Conservation (phyloP, 306 rosid genomes). For the Quercus suber region DNA sequence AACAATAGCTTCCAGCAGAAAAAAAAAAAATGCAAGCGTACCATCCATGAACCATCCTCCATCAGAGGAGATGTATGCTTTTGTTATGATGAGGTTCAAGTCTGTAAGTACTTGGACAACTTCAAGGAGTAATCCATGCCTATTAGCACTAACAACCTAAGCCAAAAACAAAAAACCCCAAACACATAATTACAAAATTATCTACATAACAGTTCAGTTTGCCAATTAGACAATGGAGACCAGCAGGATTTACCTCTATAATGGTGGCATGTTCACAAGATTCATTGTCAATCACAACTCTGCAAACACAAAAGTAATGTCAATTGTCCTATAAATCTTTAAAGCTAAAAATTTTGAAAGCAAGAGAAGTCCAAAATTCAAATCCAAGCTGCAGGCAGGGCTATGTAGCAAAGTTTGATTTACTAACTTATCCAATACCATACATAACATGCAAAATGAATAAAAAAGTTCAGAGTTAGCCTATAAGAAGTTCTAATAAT, state of each 20-base stretch:
- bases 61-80: constrained; percentile 7
- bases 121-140: constrained; percentile 2
- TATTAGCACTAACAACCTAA: not conserved
- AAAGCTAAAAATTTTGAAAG: not conserved
- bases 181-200: not conserved
- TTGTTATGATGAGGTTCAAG: not conserved
- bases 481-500: too few relatives aligned
- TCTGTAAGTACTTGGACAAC: not conserved
- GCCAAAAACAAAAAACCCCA: not conserved
- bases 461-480: too few relatives aligned
- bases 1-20: not conserved
- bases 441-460: too few relatives aligned
- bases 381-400: not conserved
- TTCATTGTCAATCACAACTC: constrained; percentile 1
- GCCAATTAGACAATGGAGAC: not conserved
- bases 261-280: constrained; percentile 3
- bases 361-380: not conserved
- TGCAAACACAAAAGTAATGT: not conserved
- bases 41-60: constrained; percentile 12
- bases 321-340: not conserved
- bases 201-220: not conserved
- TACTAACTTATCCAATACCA: too few relatives aligned
- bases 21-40: not conserved
- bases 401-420: not conserved
- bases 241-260: not conserved